Conservation (phyloP, 306 rosid genomes). For the Cicer arietinum region DNA sequence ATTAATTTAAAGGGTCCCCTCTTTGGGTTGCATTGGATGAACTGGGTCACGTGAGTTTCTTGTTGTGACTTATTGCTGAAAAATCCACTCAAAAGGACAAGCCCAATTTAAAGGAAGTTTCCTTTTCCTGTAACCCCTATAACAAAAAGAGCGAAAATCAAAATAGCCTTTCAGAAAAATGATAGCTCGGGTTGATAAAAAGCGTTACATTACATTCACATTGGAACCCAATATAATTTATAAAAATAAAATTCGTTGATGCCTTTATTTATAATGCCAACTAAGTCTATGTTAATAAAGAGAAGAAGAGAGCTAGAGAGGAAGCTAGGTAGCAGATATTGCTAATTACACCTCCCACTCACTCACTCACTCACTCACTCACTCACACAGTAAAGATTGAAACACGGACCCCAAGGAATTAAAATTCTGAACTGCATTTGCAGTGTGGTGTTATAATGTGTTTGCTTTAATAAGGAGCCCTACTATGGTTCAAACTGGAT, state of each 20-base stretch:
- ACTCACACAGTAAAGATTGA: too few species aligned
- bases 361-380: too few species aligned
- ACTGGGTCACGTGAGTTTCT: slow-evolving; percentile 61
- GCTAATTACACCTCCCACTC: too few species aligned
- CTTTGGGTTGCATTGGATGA: background rate
- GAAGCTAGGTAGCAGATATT: too few species aligned
- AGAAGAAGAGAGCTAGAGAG: too few species aligned
- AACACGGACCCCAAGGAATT: slow-evolving; percentile 54
- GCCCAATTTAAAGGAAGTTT: slow-evolving; percentile 29
- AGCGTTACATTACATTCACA: slow-evolving; percentile 12
- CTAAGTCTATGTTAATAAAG: background rate
- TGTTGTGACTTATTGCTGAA: slow-evolving; percentile 37
- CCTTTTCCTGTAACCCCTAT: slow-evolving; percentile 36
- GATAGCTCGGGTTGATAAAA: slow-evolving; percentile 43
- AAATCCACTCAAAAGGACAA: slow-evolving; percentile 43
- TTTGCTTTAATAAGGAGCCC: slow-evolving; percentile 51
- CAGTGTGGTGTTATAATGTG: slow-evolving; percentile 46
- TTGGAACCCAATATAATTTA: background rate
- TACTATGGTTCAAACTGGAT: slow-evolving; percentile 44
- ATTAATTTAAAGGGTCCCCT: slow-evolving; percentile 8
- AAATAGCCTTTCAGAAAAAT: slow-evolving; percentile 41
- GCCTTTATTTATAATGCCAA: background rate
- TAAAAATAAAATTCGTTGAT: too few species aligned
- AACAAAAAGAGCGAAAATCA: slow-evolving; percentile 33
- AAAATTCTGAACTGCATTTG: slow-evolving; percentile 35